Evolutionary conservation across 345 rosid species (phyloP).

Genomic region (Bruguiera parviflora): DNA sequence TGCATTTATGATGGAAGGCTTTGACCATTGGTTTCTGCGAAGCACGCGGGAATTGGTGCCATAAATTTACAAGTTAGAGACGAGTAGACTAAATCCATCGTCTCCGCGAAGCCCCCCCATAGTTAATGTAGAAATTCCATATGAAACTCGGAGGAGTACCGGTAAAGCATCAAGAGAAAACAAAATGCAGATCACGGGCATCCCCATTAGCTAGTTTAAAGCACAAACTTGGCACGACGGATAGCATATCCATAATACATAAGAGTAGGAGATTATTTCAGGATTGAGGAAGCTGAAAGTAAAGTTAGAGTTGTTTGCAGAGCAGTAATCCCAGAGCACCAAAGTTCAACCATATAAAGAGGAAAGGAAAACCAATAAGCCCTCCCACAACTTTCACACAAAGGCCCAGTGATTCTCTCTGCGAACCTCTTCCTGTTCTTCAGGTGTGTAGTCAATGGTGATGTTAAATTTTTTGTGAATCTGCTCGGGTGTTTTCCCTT

Average conservation of each 20-base stretch:
- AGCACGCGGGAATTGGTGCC: too few species aligned
- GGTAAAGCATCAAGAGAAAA: not conserved
- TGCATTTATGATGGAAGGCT: too few species aligned
- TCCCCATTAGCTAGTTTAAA: not conserved
- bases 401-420: slow-evolving; percentile 29
- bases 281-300: not conserved
- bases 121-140: too few species aligned
- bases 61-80: too few species aligned
- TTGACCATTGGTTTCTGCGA: too few species aligned
- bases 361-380: not conserved
- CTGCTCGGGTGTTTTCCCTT: slow-evolving; percentile 21
- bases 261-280: not conserved
- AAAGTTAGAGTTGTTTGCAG: not conserved
- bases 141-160: not conserved
- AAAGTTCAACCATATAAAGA: not conserved
- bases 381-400: slow-evolving; percentile 1
- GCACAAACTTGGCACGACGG: not conserved
- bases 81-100: too few species aligned
- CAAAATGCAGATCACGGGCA: not conserved
- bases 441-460: slow-evolving; percentile 17
- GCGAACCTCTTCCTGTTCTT: slow-evolving; percentile 23
- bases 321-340: slow-evolving; percentile 1
- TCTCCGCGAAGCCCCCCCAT: too few species aligned
- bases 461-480: slow-evolving; percentile 17
- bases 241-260: not conserved